Percentiles rank a stretch among this genome's conserved stretches.
These are phyloP conservation scores for Solanum clarkiae DNA, from an alignment of 257 asterid genomes.

Conservation along the genomic window DNA sequence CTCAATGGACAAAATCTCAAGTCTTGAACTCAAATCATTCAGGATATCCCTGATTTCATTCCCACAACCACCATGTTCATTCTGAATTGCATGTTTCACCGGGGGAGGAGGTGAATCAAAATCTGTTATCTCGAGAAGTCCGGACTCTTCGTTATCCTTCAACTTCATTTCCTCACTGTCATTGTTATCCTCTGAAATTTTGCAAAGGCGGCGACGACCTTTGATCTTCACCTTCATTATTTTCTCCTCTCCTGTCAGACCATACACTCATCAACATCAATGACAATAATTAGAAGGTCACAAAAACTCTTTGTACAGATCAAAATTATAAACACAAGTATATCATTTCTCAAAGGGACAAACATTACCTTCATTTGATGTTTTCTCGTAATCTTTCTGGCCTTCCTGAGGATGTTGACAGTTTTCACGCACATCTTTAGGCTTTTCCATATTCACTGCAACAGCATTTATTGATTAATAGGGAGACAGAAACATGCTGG, in stretches of 20 bases:
- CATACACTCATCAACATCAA: neutral
- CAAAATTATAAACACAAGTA: neutral
- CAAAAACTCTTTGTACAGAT: neutral
- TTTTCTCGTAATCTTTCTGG: slow-evolving; percentile 9
- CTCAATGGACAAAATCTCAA: slow-evolving; percentile 70
- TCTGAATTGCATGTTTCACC: slow-evolving; percentile 23
- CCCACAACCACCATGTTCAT: slow-evolving; percentile 8
- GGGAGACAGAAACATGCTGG: neutral
- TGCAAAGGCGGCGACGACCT: slow-evolving; percentile 87
- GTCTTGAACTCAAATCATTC: slow-evolving; percentile 61
- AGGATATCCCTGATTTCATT: slow-evolving; percentile 73
- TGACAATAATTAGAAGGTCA: neutral
- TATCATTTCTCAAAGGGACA: slow-evolving; percentile 10
- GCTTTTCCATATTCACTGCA: slow-evolving; percentile 8
- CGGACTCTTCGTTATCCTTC: slow-evolving; percentile 18
- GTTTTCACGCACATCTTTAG: slow-evolving; percentile 8
- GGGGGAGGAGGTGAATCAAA: slow-evolving; percentile 38
- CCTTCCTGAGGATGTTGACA: slow-evolving; percentile 5
- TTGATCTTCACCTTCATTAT: slow-evolving; percentile 50
- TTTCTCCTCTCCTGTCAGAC: slow-evolving; percentile 33
- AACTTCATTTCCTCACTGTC: slow-evolving; percentile 5
- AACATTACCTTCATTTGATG: neutral
- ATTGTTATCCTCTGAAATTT: slow-evolving; percentile 23
- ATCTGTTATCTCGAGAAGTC: slow-evolving; percentile 29
- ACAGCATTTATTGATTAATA: neutral